Percentiles rank a stretch among this genome's conserved stretches.
These are phyloP conservation scores for Paramicrosporidium saccamoebae DNA, from an alignment of 371 early-diverging fungal genomes.

Conservation along the genomic window DNA sequence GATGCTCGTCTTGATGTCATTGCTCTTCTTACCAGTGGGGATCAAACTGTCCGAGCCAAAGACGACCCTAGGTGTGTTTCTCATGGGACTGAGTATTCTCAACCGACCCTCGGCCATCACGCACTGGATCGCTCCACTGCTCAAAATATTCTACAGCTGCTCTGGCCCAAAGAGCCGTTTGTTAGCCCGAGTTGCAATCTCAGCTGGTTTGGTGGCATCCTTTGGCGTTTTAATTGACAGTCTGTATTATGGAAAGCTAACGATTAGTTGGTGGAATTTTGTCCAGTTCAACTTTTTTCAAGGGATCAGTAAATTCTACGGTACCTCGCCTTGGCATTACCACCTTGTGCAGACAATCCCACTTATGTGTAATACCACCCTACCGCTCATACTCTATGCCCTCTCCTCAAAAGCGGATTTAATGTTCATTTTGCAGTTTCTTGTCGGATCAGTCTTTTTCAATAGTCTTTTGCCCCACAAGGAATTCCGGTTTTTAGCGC, in stretches of 20 bases:
- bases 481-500: constrained; percentile 66
- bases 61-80: too few relatives aligned
- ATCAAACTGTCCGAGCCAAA: too few relatives aligned
- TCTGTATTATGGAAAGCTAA: constrained; percentile 14
- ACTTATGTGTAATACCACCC: constrained; percentile 23
- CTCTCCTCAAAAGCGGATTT: constrained; percentile 4
- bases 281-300: constrained; percentile 34
- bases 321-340: constrained; percentile 59
- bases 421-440: constrained; percentile 5
- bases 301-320: constrained; percentile 48
- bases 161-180: too few relatives aligned
- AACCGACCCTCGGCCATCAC: too few relatives aligned
- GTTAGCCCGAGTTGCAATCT: too few relatives aligned
- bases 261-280: constrained; percentile 34
- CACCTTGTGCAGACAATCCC: constrained; percentile 50
- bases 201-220: too few relatives aligned
- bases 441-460: constrained; percentile 12
- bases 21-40: too few relatives aligned
- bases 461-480: constrained; percentile 54
- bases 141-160: too few relatives aligned
- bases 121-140: too few relatives aligned
- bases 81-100: too few relatives aligned
- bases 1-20: too few relatives aligned
- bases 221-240: constrained; percentile 17
- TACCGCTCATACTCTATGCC: constrained; percentile 18